Percentiles rank a stretch among this genome's conserved stretches.
Conservation (phyloP, 2,329 filamentous ascomycete species). For the Grosmannia clavigera region DNA sequence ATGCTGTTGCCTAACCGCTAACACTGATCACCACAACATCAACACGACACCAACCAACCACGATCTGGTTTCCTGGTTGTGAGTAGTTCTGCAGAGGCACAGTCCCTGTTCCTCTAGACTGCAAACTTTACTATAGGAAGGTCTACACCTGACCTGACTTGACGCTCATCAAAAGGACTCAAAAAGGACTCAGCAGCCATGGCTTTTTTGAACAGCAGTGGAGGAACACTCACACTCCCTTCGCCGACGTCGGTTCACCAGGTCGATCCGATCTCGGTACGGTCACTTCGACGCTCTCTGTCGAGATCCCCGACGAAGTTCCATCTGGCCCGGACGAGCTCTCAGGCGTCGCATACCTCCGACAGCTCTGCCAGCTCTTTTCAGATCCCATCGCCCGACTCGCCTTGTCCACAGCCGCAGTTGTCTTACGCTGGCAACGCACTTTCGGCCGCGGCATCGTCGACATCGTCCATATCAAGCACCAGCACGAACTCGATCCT, state of each 20-base stretch:
- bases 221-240: slow-evolving; percentile 73
- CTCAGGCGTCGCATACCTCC: slow-evolving; percentile 34
- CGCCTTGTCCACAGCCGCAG: slow-evolving; percentile 28
- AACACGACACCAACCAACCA: not conserved
- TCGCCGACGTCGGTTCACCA: slow-evolving; percentile 76
- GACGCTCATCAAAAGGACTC: not conserved
- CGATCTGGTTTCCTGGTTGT: not conserved
- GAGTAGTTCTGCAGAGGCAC: not conserved
- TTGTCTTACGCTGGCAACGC: slow-evolving; percentile 7
- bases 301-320: slow-evolving; percentile 94
- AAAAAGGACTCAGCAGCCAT: slow-evolving; percentile 20
- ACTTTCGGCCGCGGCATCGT: not conserved
- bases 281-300: slow-evolving; percentile 73
- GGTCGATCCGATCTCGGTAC: slow-evolving; percentile 65
- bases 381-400: slow-evolving; percentile 39
- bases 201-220: slow-evolving; percentile 47
- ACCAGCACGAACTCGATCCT: not conserved
- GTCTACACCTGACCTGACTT: not conserved
- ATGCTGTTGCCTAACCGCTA: slow-evolving; percentile 4
- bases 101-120: not conserved
- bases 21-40: not conserved
- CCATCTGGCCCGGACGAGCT: slow-evolving; percentile 40
- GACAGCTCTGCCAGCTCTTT: slow-evolving; percentile 43
- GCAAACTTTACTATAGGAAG: not conserved
- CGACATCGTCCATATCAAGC: not conserved